Conservation (phyloP, 768 basidiomycete species). For the Rhizopogon sp. region DNA sequence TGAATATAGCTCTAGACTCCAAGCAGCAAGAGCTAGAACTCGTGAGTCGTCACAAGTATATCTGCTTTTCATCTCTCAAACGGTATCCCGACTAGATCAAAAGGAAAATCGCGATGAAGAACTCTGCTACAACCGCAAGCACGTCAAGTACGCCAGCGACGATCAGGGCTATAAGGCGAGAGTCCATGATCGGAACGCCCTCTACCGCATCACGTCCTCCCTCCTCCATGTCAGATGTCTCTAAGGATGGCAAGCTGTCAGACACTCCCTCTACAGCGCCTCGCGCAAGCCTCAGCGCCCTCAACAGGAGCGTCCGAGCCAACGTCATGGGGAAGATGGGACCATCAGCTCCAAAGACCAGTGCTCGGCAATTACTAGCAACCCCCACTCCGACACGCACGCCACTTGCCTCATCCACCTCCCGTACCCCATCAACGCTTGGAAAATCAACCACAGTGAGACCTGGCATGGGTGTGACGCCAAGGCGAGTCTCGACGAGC, state of each 20-base stretch:
- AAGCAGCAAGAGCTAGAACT: slow-evolving; percentile 94
- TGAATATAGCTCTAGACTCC: slow-evolving; percentile 89
- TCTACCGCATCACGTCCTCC: slow-evolving; percentile 47
- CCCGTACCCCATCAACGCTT: slow-evolving; percentile 28
- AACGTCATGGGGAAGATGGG: slow-evolving; percentile 41
- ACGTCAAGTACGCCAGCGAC: background rate
- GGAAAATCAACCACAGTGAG: slow-evolving; percentile 13
- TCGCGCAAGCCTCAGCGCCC: slow-evolving; percentile 27
- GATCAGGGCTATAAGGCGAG: slow-evolving; percentile 33
- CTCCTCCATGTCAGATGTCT: slow-evolving; percentile 50
- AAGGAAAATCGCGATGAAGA: background rate
- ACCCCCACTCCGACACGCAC: slow-evolving; percentile 33
- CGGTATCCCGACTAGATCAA: slow-evolving; percentile 9
- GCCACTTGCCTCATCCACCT: background rate
- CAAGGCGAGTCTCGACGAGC: slow-evolving; percentile 26
- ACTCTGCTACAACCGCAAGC: too few relatives aligned
- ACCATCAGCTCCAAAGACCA: slow-evolving; percentile 33
- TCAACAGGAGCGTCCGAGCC: slow-evolving; percentile 47
- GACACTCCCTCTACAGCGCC: slow-evolving; percentile 31
- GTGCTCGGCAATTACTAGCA: slow-evolving; percentile 28
- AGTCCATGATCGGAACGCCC: slow-evolving; percentile 54
- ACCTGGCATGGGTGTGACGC: background rate
- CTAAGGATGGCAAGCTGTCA: slow-evolving; percentile 31
- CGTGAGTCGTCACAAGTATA: slow-evolving; percentile 39
- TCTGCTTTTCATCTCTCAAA: background rate